Percentiles rank a stretch among this genome's conserved stretches.
Evolutionary conservation across 352 stramenopile genomes (phyloP).

Genomic region (Thalassiosira pacifica): DNA sequence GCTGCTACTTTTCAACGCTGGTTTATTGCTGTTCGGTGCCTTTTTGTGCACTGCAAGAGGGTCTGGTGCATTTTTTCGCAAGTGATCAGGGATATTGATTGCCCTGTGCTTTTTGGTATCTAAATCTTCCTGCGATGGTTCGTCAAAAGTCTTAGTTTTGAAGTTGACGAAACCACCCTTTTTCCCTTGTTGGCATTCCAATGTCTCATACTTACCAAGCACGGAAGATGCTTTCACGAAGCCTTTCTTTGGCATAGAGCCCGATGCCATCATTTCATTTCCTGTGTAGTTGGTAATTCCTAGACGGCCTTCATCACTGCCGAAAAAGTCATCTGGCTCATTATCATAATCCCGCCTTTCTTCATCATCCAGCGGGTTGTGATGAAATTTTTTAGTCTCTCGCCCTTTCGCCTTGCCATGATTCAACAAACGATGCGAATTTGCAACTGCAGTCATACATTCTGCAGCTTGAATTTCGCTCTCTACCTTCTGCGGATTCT

Average conservation of each 20-base stretch:
- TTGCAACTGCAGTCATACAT: slow-evolving; percentile 61
- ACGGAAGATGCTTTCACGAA: slow-evolving; percentile 72
- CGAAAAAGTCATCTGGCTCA: slow-evolving; percentile 55
- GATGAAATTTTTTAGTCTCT: slow-evolving; percentile 43
- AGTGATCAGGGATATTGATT: slow-evolving; percentile 67
- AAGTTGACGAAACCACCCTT: slow-evolving; percentile 69
- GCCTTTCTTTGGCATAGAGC: slow-evolving; percentile 38
- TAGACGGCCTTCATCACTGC: slow-evolving; percentile 66
- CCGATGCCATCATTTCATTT: slow-evolving; percentile 28
- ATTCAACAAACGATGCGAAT: slow-evolving; percentile 39
- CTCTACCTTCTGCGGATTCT: slow-evolving; percentile 67
- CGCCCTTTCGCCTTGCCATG: slow-evolving; percentile 3
- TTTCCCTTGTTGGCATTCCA: slow-evolving; percentile 69
- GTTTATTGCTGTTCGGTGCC: slow-evolving; percentile 7
- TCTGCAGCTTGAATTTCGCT: slow-evolving; percentile 63
- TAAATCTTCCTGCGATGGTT: slow-evolving; percentile 36
- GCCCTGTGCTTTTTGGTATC: slow-evolving; percentile 31
- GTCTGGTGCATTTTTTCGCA: slow-evolving; percentile 52
- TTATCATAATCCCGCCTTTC: slow-evolving; percentile 53
- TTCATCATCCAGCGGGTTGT: slow-evolving; percentile 53
- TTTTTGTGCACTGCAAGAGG: slow-evolving; percentile 42
- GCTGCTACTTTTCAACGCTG: slow-evolving; percentile 40
- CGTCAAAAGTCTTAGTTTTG: slow-evolving; percentile 47
- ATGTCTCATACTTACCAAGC: slow-evolving; percentile 70
- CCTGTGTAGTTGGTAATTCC: slow-evolving; percentile 46